These are phyloP conservation scores for Helotiales sp. DNA, from an alignment of 2,329 filamentous ascomycete genomes.

Conservation along the genomic window DNA sequence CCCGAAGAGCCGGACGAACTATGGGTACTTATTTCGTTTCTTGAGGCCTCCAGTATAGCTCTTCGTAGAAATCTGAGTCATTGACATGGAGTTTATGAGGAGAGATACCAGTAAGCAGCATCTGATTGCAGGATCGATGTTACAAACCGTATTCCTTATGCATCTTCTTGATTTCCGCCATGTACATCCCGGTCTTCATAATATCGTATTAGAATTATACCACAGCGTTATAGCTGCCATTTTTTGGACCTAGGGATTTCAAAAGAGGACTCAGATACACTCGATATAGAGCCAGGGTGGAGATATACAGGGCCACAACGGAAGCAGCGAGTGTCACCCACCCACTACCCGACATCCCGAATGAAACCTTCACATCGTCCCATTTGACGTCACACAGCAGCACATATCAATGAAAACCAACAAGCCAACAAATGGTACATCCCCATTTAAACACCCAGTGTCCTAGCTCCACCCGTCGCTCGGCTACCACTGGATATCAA, in stretches of 20 bases:
- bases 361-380: not conserved
- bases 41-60: conserved; percentile 44
- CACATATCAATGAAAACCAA: not conserved
- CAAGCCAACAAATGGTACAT: not conserved
- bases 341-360: not conserved
- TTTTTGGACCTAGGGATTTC: conserved; percentile 43
- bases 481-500: not conserved
- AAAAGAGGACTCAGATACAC: conserved; percentile 44
- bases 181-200: conserved; percentile 49
- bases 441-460: not conserved
- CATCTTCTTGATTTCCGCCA: conserved; percentile 49
- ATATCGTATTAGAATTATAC: conserved; percentile 50
- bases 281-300: conserved; percentile 22
- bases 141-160: conserved; percentile 47
- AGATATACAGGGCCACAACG: not conserved
- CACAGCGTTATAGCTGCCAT: conserved; percentile 41
- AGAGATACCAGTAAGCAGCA: no score
- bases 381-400: not conserved
- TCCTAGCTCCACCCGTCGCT: not conserved
- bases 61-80: conserved; percentile 46
- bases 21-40: not conserved
- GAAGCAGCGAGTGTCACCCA: not conserved
- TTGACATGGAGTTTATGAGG: conserved; percentile 49
- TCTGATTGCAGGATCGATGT: no score
- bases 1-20: conserved; percentile 2